Conservation (phyloP, 495 filamentous ascomycete genomes). For the Penicillium herquei region DNA sequence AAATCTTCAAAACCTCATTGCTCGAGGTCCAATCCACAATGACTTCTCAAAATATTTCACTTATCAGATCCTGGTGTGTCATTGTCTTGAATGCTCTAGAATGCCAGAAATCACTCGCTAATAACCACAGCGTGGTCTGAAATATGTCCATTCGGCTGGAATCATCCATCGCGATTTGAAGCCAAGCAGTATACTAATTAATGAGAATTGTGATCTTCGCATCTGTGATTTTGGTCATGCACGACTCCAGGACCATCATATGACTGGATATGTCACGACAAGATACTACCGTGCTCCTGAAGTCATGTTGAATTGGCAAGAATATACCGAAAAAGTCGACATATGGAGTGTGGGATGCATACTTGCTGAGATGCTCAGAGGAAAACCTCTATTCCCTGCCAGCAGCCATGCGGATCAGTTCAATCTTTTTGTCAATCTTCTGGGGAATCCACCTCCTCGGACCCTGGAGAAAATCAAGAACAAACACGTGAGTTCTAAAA, state of each 20-base stretch:
- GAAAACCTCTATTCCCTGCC: conserved; percentile 88
- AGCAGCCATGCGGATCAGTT: conserved; percentile 95
- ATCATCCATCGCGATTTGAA: conserved; percentile 92
- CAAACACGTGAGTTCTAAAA: conserved; percentile 4
- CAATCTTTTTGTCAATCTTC: conserved; percentile 86
- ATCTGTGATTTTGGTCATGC: conserved; percentile 94
- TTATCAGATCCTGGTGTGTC: conserved; percentile 80
- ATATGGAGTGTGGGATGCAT: conserved; percentile 96
- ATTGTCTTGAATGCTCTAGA: background rate
- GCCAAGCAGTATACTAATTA: conserved; percentile 89
- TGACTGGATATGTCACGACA: conserved; percentile 95
- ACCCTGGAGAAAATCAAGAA: conserved; percentile 13
- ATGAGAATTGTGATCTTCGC: conserved; percentile 94
- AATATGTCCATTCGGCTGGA: conserved; percentile 92
- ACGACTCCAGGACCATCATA: conserved; percentile 90
- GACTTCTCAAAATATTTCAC: conserved; percentile 95
- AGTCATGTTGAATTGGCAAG: conserved; percentile 97
- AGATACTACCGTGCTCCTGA: conserved; percentile 93
- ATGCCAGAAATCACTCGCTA: conserved; percentile 33
- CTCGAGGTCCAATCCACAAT: conserved; percentile 82
- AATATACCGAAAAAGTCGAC: conserved; percentile 92
- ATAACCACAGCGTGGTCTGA: conserved; percentile 67
- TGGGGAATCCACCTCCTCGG: conserved; percentile 79
- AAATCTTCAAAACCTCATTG: conserved; percentile 83
- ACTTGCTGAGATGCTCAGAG: conserved; percentile 94